phyloP scores from a whole-genome alignment of 176 grass and related monocot genomes.

The Calamus simplicifolius region DNA sequence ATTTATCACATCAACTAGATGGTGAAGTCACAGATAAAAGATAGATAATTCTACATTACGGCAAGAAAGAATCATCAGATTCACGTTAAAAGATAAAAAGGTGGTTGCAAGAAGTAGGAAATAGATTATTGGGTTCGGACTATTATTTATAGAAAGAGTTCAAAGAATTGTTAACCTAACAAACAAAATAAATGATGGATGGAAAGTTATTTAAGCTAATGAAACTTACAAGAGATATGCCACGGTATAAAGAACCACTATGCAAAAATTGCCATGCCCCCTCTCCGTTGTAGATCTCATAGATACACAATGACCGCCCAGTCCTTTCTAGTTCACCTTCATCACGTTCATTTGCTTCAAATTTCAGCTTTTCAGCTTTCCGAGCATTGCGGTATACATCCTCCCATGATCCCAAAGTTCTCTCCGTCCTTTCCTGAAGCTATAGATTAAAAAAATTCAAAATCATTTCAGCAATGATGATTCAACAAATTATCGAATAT shows the following conservation, averaged over 20 bases:
- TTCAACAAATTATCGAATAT: conserved; percentile 8
- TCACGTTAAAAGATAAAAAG: too few species aligned
- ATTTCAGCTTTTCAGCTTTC: conserved; percentile 76
- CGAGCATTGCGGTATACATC: conserved; percentile 75
- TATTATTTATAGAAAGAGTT: too few species aligned
- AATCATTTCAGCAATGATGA: neutral
- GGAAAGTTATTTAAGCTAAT: neutral
- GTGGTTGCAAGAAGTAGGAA: too few species aligned
- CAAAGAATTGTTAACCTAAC: too few species aligned
- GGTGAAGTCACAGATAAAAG: too few species aligned
- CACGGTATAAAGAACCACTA: conserved; percentile 86
- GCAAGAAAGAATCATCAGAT: too few species aligned
- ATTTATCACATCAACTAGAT: too few species aligned
- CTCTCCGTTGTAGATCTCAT: conserved; percentile 80
- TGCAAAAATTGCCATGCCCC: conserved; percentile 85
- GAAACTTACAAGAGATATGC: conserved; percentile 71
- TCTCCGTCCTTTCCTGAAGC: conserved; percentile 93
- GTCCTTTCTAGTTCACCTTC: conserved; percentile 92
- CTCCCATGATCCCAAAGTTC: conserved; percentile 78
- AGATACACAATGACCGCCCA: conserved; percentile 77
- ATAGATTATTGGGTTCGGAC: too few species aligned
- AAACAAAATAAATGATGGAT: neutral
- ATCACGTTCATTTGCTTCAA: conserved; percentile 73
- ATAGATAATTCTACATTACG: too few species aligned
- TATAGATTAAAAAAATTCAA: conserved; percentile 25